Evolutionary conservation across 345 rosid species (phyloP).

Genomic region (Punica granatum): DNA sequence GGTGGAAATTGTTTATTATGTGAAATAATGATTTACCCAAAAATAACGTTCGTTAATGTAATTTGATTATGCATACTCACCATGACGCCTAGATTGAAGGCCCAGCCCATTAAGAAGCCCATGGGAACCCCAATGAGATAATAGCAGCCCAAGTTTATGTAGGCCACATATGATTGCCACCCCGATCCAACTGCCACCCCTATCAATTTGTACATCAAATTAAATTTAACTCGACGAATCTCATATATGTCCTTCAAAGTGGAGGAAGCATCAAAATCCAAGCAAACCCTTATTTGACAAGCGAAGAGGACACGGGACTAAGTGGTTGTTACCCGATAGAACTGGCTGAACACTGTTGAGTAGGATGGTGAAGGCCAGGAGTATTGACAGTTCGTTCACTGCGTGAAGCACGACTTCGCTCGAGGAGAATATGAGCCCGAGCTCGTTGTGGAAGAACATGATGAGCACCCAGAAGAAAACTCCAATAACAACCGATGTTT

Average conservation of each 20-base stretch:
- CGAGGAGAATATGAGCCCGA: conserved; percentile 52
- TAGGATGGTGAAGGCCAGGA: conserved; percentile 64
- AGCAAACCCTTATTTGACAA: too few species aligned
- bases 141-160: conserved; percentile 85
- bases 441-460: conserved; percentile 27
- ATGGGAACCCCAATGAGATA: conserved; percentile 71
- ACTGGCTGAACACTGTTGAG: conserved; percentile 88
- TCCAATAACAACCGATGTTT: conserved; percentile 51
- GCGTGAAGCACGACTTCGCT: conserved; percentile 49
- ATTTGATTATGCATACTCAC: conserved; percentile 21
- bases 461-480: conserved; percentile 47
- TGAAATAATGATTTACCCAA: too few species aligned
- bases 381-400: conserved; percentile 49
- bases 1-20: background rate
- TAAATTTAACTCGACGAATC: background rate
- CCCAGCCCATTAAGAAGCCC: conserved; percentile 94
- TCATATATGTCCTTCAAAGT: background rate
- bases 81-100: conserved; percentile 64
- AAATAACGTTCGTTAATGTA: too few species aligned
- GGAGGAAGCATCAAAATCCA: too few species aligned
- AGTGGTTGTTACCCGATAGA: conserved; percentile 48
- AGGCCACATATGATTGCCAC: conserved; percentile 89
- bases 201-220: conserved; percentile 1
- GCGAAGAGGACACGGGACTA: too few species aligned
- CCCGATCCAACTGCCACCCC: conserved; percentile 99